These are phyloP conservation scores for Alternaria metachromatica DNA, from an alignment of 2,329 filamentous ascomycete genomes.

Conservation along the genomic window DNA sequence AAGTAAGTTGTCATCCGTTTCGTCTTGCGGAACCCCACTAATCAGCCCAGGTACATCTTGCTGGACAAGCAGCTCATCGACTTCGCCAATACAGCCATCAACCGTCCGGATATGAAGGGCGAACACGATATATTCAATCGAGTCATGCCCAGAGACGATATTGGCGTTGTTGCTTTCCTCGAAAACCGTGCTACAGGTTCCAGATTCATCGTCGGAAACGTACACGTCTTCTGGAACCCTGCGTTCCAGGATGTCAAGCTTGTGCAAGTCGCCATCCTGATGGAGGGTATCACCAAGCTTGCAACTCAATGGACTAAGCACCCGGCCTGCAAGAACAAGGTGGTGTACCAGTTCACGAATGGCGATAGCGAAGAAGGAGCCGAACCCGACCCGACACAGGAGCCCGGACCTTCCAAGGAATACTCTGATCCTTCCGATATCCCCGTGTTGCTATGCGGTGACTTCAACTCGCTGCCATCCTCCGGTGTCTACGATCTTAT, in stretches of 20 bases:
- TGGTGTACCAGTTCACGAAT: constrained; percentile 55
- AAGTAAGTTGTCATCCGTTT: constrained; percentile 59
- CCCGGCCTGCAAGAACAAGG: constrained; percentile 84
- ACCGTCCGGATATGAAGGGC: constrained; percentile 94
- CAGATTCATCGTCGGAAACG: constrained; percentile 89
- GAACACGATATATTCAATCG: constrained; percentile 98
- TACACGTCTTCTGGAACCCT: constrained; percentile 95
- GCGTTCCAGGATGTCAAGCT: constrained; percentile 92
- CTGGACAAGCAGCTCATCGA: constrained; percentile 95
- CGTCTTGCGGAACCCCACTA: constrained; percentile 6
- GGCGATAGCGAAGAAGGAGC: constrained; percentile 58
- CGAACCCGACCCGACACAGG: constrained; percentile 61
- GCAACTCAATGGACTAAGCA: constrained; percentile 84
- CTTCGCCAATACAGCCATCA: constrained; percentile 90
- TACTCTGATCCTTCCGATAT: constrained; percentile 88
- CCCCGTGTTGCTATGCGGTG: constrained; percentile 88
- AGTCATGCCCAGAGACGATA: constrained; percentile 98
- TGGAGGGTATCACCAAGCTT: constrained; percentile 88
- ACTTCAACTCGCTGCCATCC: constrained; percentile 89
- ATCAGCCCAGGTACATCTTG: constrained; percentile 68
- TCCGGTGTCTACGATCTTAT: constrained; percentile 93
- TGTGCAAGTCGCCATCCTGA: constrained; percentile 91
- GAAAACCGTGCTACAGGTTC: constrained; percentile 92
- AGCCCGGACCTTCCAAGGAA: constrained; percentile 81
- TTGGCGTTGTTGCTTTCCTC: constrained; percentile 88